phyloP scores from a whole-genome alignment of 208 protist genomes.

The Herpetomonas tarakana region DNA sequence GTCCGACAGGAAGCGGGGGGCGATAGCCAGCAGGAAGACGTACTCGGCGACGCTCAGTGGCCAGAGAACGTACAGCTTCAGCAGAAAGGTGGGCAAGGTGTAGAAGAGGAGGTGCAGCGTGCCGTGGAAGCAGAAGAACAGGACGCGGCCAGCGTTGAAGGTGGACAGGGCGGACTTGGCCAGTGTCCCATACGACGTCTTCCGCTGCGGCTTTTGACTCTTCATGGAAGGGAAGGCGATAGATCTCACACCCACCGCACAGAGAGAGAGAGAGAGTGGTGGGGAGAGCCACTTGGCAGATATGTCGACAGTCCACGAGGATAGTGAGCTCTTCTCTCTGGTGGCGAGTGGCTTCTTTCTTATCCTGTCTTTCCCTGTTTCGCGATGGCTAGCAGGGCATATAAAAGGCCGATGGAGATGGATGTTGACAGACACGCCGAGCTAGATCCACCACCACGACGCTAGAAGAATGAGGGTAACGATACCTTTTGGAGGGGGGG shows the following conservation, averaged over 20 bases:
- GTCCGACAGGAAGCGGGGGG: neutral
- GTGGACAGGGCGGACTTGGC: neutral
- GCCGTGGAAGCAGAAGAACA: constrained; percentile 20
- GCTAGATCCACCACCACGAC: too few relatives aligned
- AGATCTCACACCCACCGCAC: neutral
- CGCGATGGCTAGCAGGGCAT: too few relatives aligned
- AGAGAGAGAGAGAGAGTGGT: too few relatives aligned
- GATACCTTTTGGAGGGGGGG: too few relatives aligned
- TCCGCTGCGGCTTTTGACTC: neutral
- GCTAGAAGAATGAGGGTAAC: too few relatives aligned
- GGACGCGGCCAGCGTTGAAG: neutral
- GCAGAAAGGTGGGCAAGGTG: constrained; percentile 19
- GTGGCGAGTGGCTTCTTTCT: too few relatives aligned
- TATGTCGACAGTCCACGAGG: too few relatives aligned
- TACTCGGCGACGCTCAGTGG: constrained; percentile 14
- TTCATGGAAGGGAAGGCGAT: constrained; percentile 6
- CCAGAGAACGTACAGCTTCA: constrained; percentile 24
- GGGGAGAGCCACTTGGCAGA: too few relatives aligned
- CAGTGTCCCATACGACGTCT: neutral
- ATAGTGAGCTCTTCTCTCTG: too few relatives aligned
- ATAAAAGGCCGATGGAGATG: too few relatives aligned
- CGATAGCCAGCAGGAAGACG: constrained; percentile 10
- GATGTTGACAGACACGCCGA: too few relatives aligned
- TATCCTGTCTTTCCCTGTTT: too few relatives aligned
- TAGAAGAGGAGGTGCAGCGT: constrained; percentile 26